Conservation (phyloP, 768 basidiomycete genomes). For the Xanthoconium purpureum region DNA sequence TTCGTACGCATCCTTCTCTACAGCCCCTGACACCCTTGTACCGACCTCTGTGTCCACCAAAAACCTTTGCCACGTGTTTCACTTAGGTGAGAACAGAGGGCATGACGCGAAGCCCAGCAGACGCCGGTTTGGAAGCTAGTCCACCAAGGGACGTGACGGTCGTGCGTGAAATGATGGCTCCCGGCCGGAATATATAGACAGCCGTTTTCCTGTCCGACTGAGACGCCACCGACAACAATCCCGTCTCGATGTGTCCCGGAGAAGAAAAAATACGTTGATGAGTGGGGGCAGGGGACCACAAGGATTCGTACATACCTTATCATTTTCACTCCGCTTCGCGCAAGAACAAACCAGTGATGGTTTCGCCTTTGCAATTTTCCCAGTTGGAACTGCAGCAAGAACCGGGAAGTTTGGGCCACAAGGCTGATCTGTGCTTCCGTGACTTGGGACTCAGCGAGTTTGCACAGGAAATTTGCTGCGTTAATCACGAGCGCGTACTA, state of each 20-base stretch:
- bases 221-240: constrained; percentile 13
- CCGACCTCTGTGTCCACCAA: constrained; percentile 29
- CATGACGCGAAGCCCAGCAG: constrained; percentile 19
- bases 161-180: constrained; percentile 11
- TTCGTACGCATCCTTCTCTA: constrained; percentile 26
- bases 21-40: constrained; percentile 19
- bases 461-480: constrained; percentile 21
- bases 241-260: constrained; percentile 24
- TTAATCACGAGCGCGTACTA: constrained; percentile 23
- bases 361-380: constrained; percentile 16
- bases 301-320: constrained; percentile 12
- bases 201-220: constrained; percentile 10
- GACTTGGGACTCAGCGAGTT: constrained; percentile 9
- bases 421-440: background rate
- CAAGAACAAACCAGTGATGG: constrained; percentile 11
- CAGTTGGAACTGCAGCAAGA: constrained; percentile 29
- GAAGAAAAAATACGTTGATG: background rate
- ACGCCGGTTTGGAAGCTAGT: constrained; percentile 6
- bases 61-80: constrained; percentile 17
- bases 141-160: constrained; percentile 15
- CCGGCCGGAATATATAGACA: constrained; percentile 23
- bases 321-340: constrained; percentile 22
- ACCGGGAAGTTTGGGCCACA: constrained; percentile 16
- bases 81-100: constrained; percentile 23
- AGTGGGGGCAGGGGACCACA: too few relatives aligned